phyloP scores from a whole-genome alignment of 192 early-diverging fungal genomes.

The Backusella tuberculispora region DNA sequence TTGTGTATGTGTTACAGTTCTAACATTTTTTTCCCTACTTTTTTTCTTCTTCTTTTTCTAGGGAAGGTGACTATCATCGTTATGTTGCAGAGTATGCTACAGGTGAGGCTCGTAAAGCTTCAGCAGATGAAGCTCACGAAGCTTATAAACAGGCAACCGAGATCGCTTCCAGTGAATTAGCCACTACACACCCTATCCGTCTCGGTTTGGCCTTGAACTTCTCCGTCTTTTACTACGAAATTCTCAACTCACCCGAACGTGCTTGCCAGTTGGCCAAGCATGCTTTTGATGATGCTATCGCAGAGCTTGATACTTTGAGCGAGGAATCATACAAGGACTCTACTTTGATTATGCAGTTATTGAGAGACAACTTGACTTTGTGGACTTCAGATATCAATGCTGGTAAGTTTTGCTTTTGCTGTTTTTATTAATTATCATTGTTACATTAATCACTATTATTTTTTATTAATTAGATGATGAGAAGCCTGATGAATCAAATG shows the following conservation, averaged over 20 bases:
- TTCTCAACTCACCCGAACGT: constrained; percentile 91
- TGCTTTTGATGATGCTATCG: constrained; percentile 94
- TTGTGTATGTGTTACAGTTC: neutral
- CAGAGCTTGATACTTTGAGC: constrained; percentile 87
- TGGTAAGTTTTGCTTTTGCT: constrained; percentile 2
- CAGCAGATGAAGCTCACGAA: constrained; percentile 80
- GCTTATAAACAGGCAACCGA: constrained; percentile 93
- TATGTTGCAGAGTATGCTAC: constrained; percentile 97
- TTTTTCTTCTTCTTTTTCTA: constrained; percentile 44
- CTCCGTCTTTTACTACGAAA: constrained; percentile 99
- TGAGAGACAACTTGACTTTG: constrained; percentile 91
- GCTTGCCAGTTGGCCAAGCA: constrained; percentile 89
- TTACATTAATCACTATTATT: neutral
- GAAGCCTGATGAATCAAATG: neutral
- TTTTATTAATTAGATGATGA: neutral
- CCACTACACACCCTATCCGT: constrained; percentile 95
- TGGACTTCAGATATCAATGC: constrained; percentile 87
- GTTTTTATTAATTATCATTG: neutral
- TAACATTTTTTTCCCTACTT: constrained; percentile 43
- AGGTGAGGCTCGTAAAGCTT: constrained; percentile 79
- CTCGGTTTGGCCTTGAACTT: constrained; percentile 97
- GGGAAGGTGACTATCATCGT: constrained; percentile 98
- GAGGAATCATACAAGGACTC: constrained; percentile 97
- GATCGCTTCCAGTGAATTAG: constrained; percentile 83
- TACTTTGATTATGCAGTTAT: constrained; percentile 93